Conservation (phyloP, 2,329 filamentous ascomycete species). For the Emmonsiellopsis sp. region DNA sequence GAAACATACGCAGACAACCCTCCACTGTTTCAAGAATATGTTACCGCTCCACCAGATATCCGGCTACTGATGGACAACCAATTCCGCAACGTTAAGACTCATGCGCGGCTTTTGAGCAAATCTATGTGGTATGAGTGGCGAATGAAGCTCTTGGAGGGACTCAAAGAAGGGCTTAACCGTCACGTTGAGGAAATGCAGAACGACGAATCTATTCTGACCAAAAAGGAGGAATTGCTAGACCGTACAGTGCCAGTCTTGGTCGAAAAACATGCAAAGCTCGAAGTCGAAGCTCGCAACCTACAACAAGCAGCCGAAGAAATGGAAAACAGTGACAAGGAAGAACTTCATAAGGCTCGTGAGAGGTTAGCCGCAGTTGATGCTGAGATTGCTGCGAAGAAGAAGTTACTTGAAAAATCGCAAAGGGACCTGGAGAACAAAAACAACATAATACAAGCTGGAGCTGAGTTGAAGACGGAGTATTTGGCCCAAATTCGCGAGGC, state of each 20-base stretch:
- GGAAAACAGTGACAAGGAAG: constrained; percentile 62
- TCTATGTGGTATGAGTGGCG: constrained; percentile 98
- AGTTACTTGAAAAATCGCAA: constrained; percentile 57
- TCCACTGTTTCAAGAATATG: constrained; percentile 82
- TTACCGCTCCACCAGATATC: constrained; percentile 73
- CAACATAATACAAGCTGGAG: constrained; percentile 51
- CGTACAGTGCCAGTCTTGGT: constrained; percentile 57
- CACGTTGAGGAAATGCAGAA: constrained; percentile 67
- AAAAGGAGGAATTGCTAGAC: constrained; percentile 61
- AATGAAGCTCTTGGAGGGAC: constrained; percentile 72
- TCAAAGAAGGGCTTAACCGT: constrained; percentile 69
- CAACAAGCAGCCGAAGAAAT: constrained; percentile 58
- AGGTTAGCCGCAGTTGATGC: constrained; percentile 56
- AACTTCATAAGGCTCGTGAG: constrained; percentile 64
- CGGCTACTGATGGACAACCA: constrained; percentile 87
- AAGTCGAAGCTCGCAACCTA: constrained; percentile 57
- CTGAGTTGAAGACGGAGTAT: constrained; percentile 59
- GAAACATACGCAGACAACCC: constrained; percentile 88
- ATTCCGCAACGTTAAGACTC: constrained; percentile 94
- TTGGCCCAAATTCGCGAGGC: constrained; percentile 69
- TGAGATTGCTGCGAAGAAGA: constrained; percentile 62
- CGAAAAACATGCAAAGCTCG: constrained; percentile 52
- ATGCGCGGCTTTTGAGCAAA: constrained; percentile 82
- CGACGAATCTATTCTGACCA: constrained; percentile 58
- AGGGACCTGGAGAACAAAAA: constrained; percentile 60